Evolutionary conservation across 495 filamentous ascomycete species (phyloP), one percentile per base, ranked within the genome.

Genomic region (Haplographium delicatum): DNA sequence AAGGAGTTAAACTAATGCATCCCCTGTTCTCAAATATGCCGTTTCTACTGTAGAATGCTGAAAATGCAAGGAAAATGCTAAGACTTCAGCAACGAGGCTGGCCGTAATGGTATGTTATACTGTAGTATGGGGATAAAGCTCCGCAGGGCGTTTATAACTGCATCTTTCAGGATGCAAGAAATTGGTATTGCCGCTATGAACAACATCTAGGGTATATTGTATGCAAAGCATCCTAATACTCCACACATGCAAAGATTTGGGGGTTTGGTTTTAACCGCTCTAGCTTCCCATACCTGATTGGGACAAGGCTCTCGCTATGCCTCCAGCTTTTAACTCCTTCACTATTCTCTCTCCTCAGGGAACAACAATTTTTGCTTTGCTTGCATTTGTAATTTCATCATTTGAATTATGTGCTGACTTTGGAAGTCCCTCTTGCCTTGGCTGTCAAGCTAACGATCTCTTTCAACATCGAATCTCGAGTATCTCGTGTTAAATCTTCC

Each of bases 391-490:
- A 10, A 67, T 62, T 24, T 60, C 61, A 34, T 52, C 52, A 22
- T 37, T 37, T 19, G 37, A 20, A 11, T 52, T 45, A 19, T 54
- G 45, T 22, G 58, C 41, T n/a, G 55, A 31, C 35, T 59, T 41
- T 8, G 63, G 57, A 18, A 71, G 54, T 3, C 4, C 66, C 63
- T 39, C 60, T 57, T 7, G 64, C 66, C 57, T 68, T 69, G 26
- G 65, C 65, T 4, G 84, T 82, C 51, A 96, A 69, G 20, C 68
- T 66, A 26, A 85, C 64, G 20, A 95, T 68, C 56, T 85, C 89
- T 51, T 74, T 75, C 40, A 94, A 72, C 91, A 98, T 96, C 44
- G 81, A 68, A 13, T 89, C 83, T 30, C 84, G 76, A 2, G 84
- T 88, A 8, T 71, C 73, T 44, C 74, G 72, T n/a, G 83, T 77